Percentiles rank a stretch among this genome's conserved stretches.
These are phyloP conservation scores for Isabelozyma rhagii DNA, from an alignment of 805 yeast genomes.

Conservation along the genomic window DNA sequence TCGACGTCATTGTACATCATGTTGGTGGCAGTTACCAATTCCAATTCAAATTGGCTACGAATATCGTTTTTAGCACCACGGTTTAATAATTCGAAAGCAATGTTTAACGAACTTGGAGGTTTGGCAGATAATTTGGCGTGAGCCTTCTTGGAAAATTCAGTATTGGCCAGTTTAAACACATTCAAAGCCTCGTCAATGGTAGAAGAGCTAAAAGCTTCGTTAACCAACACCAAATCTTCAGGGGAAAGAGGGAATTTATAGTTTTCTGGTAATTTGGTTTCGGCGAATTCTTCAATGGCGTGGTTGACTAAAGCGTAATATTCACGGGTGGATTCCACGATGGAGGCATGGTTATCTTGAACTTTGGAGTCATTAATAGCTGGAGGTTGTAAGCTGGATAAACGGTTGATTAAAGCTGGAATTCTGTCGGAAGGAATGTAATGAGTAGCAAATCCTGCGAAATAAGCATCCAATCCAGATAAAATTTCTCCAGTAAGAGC, in stretches of 20 bases:
- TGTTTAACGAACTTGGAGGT: conserved; percentile 76
- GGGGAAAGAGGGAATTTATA: conserved; percentile 56
- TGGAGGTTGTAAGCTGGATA: conserved; percentile 57
- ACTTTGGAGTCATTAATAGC: conserved; percentile 26
- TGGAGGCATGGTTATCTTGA: conserved; percentile 12
- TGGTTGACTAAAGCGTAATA: conserved; percentile 59
- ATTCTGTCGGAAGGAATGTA: conserved; percentile 69
- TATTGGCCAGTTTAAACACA: conserved; percentile 50
- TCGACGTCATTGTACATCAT: conserved; percentile 54
- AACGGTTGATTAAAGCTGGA: conserved; percentile 58
- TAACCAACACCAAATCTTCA: conserved; percentile 62
- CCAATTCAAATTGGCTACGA: conserved; percentile 65
- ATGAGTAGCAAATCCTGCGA: conserved; percentile 88
- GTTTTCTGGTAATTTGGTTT: conserved; percentile 55
- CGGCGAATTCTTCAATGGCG: conserved; percentile 76
- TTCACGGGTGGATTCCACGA: conserved; percentile 27
- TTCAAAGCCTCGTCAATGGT: conserved; percentile 55
- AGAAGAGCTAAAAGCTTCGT: conserved; percentile 56
- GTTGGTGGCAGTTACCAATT: conserved; percentile 73
- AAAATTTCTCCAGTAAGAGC: conserved; percentile 84
- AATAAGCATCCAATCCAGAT: conserved; percentile 74
- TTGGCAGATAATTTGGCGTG: conserved; percentile 56
- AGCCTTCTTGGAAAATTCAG: conserved; percentile 64
- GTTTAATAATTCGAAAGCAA: conserved; percentile 66
- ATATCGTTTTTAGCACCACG: conserved; percentile 57